These are phyloP conservation scores for Lentinula edodes DNA, from an alignment of 768 basidiomycete species.

Conservation along the genomic window DNA sequence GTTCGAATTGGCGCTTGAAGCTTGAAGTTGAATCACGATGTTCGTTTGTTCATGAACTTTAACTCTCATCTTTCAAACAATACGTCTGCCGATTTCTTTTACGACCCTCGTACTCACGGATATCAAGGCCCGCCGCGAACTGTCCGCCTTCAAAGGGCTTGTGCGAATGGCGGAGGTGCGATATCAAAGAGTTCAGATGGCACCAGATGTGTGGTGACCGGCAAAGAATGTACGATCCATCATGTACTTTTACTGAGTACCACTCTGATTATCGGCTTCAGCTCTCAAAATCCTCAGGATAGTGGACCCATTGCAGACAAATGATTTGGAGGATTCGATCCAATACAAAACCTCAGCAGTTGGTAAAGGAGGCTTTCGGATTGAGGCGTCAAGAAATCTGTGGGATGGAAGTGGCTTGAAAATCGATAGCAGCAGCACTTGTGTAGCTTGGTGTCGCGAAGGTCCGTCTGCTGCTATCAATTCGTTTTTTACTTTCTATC, in stretches of 20 bases:
- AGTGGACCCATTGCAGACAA: slow-evolving; percentile 37
- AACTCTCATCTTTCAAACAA: neutral
- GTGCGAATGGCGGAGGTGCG: slow-evolving; percentile 56
- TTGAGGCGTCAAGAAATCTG: slow-evolving; percentile 70
- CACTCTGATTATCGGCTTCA: slow-evolving; percentile 14
- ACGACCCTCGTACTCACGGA: slow-evolving; percentile 35
- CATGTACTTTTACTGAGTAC: neutral
- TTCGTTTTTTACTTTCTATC: neutral
- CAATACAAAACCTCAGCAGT: slow-evolving; percentile 46
- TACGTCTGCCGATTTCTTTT: slow-evolving; percentile 25
- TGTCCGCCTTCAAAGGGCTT: slow-evolving; percentile 57
- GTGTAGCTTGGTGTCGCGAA: slow-evolving; percentile 76
- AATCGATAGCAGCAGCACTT: slow-evolving; percentile 72
- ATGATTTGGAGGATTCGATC: slow-evolving; percentile 10
- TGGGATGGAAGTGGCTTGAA: slow-evolving; percentile 79
- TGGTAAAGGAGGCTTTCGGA: slow-evolving; percentile 57
- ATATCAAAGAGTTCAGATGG: slow-evolving; percentile 69
- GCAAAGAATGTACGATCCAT: slow-evolving; percentile 61
- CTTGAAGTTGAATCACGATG: neutral
- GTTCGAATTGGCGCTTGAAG: neutral
- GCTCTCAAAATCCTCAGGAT: slow-evolving; percentile 59
- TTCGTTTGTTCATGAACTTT: slow-evolving; percentile 4
- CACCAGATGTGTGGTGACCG: slow-evolving; percentile 62
- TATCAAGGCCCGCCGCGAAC: slow-evolving; percentile 32
- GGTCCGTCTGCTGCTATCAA: slow-evolving; percentile 30